Conservation (phyloP, 2,329 filamentous ascomycete species). For the Botrytis tulipae region DNA sequence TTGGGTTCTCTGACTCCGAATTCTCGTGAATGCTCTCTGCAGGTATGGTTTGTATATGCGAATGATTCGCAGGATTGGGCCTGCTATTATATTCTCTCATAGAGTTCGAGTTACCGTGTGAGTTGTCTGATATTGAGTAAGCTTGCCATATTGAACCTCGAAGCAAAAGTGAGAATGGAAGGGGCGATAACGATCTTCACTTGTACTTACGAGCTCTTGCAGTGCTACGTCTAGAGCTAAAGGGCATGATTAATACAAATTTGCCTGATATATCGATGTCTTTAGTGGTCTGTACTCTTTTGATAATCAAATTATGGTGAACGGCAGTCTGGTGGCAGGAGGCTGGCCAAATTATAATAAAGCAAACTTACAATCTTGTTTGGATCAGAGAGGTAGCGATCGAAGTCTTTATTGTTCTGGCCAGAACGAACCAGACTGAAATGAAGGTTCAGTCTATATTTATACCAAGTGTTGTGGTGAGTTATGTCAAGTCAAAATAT, state of each 20-base stretch:
- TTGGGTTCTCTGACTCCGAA: neutral
- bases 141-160: conserved; percentile 4
- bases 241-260: conserved; percentile 1
- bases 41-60: conserved; percentile 19
- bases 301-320: neutral
- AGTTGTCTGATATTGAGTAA: conserved; percentile 17
- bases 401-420: neutral
- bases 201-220: conserved; percentile 14
- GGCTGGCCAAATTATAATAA: neutral
- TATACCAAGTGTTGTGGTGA: neutral
- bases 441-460: neutral
- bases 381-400: neutral
- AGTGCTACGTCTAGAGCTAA: conserved; percentile 1
- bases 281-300: neutral
- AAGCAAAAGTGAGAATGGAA: conserved; percentile 17
- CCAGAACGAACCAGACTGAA: neutral
- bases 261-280: neutral
- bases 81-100: conserved; percentile 14
- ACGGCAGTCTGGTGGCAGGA: neutral
- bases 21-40: neutral
- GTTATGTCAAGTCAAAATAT: neutral
- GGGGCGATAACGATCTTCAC: conserved; percentile 7
- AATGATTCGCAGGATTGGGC: conserved; percentile 7
- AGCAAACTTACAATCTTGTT: neutral
- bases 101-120: neutral